These are phyloP conservation scores for Debaryomycetaceae sp. DNA, from an alignment of 1,139 yeast genomes.

Conservation along the genomic window DNA sequence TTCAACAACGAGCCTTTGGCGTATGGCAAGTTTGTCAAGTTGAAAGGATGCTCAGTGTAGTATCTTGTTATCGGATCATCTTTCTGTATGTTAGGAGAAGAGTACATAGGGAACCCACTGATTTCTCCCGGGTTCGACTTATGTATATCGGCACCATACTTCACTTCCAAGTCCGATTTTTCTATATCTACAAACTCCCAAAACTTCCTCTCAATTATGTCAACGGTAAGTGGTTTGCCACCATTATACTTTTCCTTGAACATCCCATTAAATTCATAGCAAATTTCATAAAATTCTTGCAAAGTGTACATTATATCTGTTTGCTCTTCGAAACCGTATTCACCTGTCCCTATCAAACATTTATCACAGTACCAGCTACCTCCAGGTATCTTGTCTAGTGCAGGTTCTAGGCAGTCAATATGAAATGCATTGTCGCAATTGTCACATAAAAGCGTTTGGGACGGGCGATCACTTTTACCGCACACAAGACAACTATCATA, in stretches of 20 bases:
- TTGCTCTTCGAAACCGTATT: constrained; percentile 84
- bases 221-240: constrained; percentile 32
- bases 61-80: constrained; percentile 18
- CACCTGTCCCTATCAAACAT: constrained; percentile 84
- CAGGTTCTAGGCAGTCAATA: constrained; percentile 57
- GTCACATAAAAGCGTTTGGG: constrained; percentile 59
- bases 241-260: constrained; percentile 31
- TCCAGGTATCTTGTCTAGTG: constrained; percentile 46
- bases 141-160: constrained; percentile 80
- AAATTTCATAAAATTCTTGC: constrained; percentile 59
- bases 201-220: constrained; percentile 52
- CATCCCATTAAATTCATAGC: constrained; percentile 46
- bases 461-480: constrained; percentile 46
- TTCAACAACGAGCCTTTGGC: constrained; percentile 63
- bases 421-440: constrained; percentile 74
- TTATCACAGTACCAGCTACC: constrained; percentile 78
- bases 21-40: constrained; percentile 64
- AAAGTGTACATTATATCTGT: constrained; percentile 51
- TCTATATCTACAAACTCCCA: constrained; percentile 54
- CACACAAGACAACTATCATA: constrained; percentile 54
- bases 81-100: constrained; percentile 22
- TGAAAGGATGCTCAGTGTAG: constrained; percentile 61
- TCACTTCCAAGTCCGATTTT: constrained; percentile 50
- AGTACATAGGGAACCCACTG: constrained; percentile 60
- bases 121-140: constrained; percentile 57